Conservation (phyloP, 305 asterid species). For the Rubia peregrina region DNA sequence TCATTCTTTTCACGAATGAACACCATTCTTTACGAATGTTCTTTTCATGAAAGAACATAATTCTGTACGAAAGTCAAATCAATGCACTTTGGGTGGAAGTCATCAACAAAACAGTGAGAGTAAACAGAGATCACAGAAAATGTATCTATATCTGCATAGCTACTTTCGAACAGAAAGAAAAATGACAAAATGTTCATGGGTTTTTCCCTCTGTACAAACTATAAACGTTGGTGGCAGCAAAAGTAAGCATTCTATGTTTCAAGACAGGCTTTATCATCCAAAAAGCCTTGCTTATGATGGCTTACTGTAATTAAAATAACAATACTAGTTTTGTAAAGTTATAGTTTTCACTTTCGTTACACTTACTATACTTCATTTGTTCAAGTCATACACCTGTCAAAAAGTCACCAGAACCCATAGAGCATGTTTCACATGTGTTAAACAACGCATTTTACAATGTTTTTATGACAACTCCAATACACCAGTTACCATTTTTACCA, state of each 20-base stretch:
- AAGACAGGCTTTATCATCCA: not conserved
- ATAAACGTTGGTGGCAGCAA: not conserved
- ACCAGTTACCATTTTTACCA: not conserved
- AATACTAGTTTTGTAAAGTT: not conserved
- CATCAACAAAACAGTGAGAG: not conserved
- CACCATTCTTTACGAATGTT: not conserved
- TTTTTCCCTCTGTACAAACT: not conserved
- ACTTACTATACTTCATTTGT: not conserved
- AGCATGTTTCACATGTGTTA: not conserved
- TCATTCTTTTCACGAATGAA: not conserved
- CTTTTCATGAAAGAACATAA: not conserved
- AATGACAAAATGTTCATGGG: not conserved
- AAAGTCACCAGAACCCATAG: not conserved
- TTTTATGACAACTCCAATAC: not conserved
- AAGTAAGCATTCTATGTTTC: not conserved
- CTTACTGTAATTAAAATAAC: not conserved
- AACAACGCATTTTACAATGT: not conserved
- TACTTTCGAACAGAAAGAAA: not conserved
- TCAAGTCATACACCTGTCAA: not conserved
- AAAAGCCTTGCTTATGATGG: not conserved
- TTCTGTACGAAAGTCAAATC: not conserved
- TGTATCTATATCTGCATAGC: not conserved
- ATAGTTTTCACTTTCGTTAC: not conserved
- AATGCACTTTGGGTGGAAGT: not conserved
- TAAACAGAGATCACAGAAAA: not conserved